A percentile compares a stretch with the other conserved stretches of the same genome.
Evolutionary conservation across 139 green algal species (phyloP).

Genomic region (Coelastrella sp.): DNA sequence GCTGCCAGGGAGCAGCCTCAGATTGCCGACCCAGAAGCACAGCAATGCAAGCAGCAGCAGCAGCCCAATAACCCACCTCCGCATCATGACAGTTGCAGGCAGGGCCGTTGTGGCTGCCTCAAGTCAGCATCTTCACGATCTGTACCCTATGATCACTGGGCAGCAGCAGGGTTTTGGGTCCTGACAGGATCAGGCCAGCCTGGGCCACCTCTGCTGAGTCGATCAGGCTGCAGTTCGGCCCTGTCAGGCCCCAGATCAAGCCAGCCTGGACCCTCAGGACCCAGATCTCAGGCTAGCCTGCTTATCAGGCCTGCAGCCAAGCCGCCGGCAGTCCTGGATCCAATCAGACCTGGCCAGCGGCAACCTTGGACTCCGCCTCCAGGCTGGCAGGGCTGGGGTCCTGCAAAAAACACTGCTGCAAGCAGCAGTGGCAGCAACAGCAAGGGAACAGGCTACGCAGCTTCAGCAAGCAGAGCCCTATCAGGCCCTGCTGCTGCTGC

Average conservation of each 20-base stretch:
- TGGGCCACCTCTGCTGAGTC: background rate
- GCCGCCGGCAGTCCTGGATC: background rate
- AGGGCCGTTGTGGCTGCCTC: background rate
- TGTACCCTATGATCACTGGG: background rate
- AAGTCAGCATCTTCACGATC: background rate
- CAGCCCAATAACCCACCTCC: background rate
- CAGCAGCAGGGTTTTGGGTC: background rate
- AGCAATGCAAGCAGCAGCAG: background rate
- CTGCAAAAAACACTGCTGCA: background rate
- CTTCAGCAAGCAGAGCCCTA: background rate
- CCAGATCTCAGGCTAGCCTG: background rate
- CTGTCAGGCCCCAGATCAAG: background rate
- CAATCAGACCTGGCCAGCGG: background rate
- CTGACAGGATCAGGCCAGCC: conserved; percentile 13
- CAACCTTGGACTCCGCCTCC: background rate
- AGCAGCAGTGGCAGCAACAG: conserved; percentile 19
- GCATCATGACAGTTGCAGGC: background rate
- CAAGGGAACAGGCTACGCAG: background rate
- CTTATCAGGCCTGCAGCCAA: background rate
- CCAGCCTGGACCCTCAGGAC: background rate
- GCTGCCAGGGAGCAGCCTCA: too few species aligned
- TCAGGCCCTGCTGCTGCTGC: background rate
- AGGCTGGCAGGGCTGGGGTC: background rate
- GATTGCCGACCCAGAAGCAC: too few species aligned
- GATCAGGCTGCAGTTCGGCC: background rate